phyloP scores from a whole-genome alignment of 805 yeast genomes.

The Saturnispora diversa region DNA sequence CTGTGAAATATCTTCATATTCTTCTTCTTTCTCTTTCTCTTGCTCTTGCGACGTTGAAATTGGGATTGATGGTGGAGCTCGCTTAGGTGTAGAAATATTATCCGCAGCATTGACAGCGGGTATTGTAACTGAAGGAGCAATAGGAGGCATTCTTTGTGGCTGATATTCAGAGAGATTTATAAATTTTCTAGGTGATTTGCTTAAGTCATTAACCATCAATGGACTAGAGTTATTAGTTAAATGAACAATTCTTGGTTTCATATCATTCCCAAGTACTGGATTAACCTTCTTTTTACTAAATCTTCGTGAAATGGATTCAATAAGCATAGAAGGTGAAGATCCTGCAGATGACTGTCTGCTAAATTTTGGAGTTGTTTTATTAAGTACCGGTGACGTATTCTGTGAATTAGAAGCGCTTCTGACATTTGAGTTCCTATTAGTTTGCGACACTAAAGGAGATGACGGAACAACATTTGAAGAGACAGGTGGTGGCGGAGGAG shows the following conservation, averaged over 20 bases:
- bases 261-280: constrained; percentile 4
- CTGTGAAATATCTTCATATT: not conserved
- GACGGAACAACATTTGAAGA: not conserved
- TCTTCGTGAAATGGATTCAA: constrained; percentile 25
- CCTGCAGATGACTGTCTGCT: constrained; percentile 6
- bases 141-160: constrained; percentile 9
- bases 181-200: constrained; percentile 8
- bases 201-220: constrained; percentile 1
- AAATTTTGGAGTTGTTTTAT: not conserved
- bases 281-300: constrained; percentile 17
- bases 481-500: constrained; percentile 29
- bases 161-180: constrained; percentile 4
- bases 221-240: constrained; percentile 12
- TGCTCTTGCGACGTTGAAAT: too few species aligned
- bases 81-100: constrained; percentile 8
- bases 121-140: not conserved
- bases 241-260: constrained; percentile 21
- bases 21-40: not conserved
- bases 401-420: not conserved
- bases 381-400: constrained; percentile 2
- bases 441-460: constrained; percentile 2
- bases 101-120: not conserved
- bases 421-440: not conserved
- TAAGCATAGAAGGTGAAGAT: constrained; percentile 25
- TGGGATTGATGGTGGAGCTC: constrained; percentile 14